phyloP scores from a whole-genome alignment of 2,329 filamentous ascomycete species.

The Leptographium galeiforme region DNA sequence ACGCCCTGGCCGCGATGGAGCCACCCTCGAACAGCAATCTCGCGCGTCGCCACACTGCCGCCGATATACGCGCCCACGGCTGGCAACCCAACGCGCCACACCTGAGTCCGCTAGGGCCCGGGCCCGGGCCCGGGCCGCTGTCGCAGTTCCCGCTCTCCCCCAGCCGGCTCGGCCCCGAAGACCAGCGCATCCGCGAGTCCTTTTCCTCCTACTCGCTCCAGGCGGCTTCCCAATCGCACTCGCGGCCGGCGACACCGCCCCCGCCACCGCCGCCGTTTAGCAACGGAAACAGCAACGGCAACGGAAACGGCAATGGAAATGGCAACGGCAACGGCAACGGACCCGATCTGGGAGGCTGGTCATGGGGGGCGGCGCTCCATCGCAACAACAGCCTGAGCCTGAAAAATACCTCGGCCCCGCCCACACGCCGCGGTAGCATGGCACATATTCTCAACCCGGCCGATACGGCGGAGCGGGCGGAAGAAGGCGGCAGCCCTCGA shows the following conservation, averaged over 20 bases:
- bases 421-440: slow-evolving; percentile 46
- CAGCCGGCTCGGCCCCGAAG: slow-evolving; percentile 32
- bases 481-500: slow-evolving; percentile 41
- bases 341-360: not conserved
- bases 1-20: slow-evolving; percentile 36
- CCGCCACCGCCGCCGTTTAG: slow-evolving; percentile 31
- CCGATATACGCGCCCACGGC: slow-evolving; percentile 82
- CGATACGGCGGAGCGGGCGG: slow-evolving; percentile 39
- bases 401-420: slow-evolving; percentile 42
- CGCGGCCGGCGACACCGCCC: slow-evolving; percentile 40
- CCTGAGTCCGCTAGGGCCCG: not conserved
- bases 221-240: slow-evolving; percentile 30
- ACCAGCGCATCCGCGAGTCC: slow-evolving; percentile 43
- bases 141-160: slow-evolving; percentile 43
- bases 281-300: not conserved
- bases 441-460: slow-evolving; percentile 50
- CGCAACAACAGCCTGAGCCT: slow-evolving; percentile 33
- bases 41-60: slow-evolving; percentile 78
- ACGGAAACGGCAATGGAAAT: slow-evolving; percentile 20
- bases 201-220: slow-evolving; percentile 41
- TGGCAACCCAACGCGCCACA: slow-evolving; percentile 50
- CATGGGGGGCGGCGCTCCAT: slow-evolving; percentile 10
- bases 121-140: slow-evolving; percentile 14
- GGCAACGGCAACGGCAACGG: slow-evolving; percentile 19
- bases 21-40: slow-evolving; percentile 51